These are phyloP conservation scores for Colletotrichum navitas DNA, from an alignment of 2,329 filamentous ascomycete species.

Conservation along the genomic window DNA sequence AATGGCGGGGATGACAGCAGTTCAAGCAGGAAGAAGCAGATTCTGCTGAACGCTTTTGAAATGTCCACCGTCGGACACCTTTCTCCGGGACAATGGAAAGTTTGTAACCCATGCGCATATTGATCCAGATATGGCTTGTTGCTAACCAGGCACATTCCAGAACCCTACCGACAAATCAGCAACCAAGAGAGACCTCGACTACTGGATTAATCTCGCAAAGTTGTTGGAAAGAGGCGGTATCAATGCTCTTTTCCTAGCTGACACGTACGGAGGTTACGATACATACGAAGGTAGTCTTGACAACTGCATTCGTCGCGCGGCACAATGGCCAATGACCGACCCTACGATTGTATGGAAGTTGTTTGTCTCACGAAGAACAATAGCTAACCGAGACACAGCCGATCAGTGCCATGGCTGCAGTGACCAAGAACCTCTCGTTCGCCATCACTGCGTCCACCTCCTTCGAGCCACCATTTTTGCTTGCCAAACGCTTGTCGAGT, in stretches of 20 bases:
- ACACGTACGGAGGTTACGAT: constrained; percentile 74
- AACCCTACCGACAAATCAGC: constrained; percentile 72
- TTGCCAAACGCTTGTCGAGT: constrained; percentile 73
- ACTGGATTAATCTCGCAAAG: constrained; percentile 75
- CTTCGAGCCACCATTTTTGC: constrained; percentile 71
- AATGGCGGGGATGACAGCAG: constrained; percentile 16
- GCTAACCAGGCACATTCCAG: constrained; percentile 49
- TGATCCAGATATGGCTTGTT: not conserved
- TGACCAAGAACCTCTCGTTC: constrained; percentile 73
- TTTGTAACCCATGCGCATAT: constrained; percentile 44
- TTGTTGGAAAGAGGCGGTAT: constrained; percentile 72
- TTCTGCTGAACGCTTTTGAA: constrained; percentile 73
- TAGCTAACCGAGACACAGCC: constrained; percentile 54
- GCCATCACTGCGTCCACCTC: constrained; percentile 73
- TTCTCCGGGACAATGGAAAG: constrained; percentile 76
- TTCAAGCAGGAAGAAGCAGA: constrained; percentile 47
- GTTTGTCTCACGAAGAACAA: not conserved
- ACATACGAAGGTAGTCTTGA: constrained; percentile 71
- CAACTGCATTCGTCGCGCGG: constrained; percentile 71
- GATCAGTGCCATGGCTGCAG: constrained; percentile 75
- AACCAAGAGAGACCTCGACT: constrained; percentile 70
- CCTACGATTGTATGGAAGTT: constrained; percentile 67
- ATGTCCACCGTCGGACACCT: constrained; percentile 73
- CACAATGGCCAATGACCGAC: constrained; percentile 75
- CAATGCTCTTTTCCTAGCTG: constrained; percentile 75